phyloP scores from a whole-genome alignment of 169 alveolate genomes.

The Eimeria mitis region DNA sequence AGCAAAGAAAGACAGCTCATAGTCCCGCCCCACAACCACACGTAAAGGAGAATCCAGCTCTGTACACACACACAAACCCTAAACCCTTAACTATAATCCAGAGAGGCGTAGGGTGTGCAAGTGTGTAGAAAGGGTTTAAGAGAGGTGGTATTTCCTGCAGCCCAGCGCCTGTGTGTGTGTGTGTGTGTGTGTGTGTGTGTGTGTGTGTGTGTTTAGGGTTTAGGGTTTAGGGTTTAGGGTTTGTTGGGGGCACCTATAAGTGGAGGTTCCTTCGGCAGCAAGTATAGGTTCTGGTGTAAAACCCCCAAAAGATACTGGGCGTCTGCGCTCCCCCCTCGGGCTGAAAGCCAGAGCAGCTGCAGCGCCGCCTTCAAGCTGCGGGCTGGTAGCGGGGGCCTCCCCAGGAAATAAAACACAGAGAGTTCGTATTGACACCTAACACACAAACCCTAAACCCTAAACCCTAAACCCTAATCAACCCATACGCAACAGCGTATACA shows the following conservation, averaged over 20 bases:
- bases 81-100: background rate
- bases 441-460: background rate
- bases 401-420: constrained; percentile 25
- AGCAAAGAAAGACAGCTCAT: background rate
- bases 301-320: constrained; percentile 43
- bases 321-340: constrained; percentile 70
- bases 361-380: constrained; percentile 10
- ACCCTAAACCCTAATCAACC: constrained; percentile 1
- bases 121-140: background rate
- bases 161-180: too few species aligned
- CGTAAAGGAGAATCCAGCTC: background rate
- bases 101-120: background rate
- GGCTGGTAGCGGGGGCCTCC: constrained; percentile 62
- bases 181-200: background rate
- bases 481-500: background rate
- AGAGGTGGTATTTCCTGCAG: too few species aligned
- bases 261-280: constrained; percentile 38
- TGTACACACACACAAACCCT: background rate
- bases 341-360: constrained; percentile 30
- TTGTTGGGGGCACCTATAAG: background rate
- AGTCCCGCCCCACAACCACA: background rate
- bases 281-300: constrained; percentile 23
- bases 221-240: background rate
- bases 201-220: background rate
- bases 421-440: constrained; percentile 64